Evolutionary conservation across 2,329 filamentous ascomycete genomes (phyloP).

Genomic region (Kalmusia sp.): DNA sequence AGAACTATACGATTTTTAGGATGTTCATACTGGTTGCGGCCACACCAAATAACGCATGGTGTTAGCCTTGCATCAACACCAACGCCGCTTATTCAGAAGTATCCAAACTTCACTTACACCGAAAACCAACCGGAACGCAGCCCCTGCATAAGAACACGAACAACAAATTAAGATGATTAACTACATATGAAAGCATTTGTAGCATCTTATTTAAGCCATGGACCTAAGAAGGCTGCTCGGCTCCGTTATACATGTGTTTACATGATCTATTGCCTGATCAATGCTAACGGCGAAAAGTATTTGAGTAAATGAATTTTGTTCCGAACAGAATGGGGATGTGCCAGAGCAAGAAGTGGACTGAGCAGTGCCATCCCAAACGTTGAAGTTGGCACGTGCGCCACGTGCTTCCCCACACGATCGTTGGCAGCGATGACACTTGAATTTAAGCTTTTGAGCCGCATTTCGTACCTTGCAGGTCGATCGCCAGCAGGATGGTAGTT

Average conservation of each 20-base stretch:
- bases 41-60: no score
- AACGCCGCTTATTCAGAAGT: conserved; percentile 15
- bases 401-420: conserved; percentile 35
- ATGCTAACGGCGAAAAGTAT: no score
- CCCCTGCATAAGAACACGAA: background rate
- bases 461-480: conserved; percentile 44
- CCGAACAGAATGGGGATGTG: no score
- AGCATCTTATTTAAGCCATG: no score
- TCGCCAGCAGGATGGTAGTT: conserved; percentile 33
- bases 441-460: conserved; percentile 46
- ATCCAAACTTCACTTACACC: conserved; percentile 10
- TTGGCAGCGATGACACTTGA: conserved; percentile 29
- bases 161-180: background rate
- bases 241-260: no score
- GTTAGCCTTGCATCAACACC: conserved; percentile 23
- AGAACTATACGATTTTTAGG: no score
- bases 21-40: no score
- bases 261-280: no score
- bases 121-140: conserved; percentile 3
- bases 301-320: no score
- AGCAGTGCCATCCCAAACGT: conserved; percentile 8
- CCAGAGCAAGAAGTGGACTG: conserved; percentile 3
- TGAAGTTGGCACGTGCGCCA: conserved; percentile 16
- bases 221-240: no score
- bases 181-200: no score